Percentiles rank a stretch among this genome's conserved stretches.
Conservation (phyloP, 1,139 yeast genomes). For the Yamadazyma blattariae region DNA sequence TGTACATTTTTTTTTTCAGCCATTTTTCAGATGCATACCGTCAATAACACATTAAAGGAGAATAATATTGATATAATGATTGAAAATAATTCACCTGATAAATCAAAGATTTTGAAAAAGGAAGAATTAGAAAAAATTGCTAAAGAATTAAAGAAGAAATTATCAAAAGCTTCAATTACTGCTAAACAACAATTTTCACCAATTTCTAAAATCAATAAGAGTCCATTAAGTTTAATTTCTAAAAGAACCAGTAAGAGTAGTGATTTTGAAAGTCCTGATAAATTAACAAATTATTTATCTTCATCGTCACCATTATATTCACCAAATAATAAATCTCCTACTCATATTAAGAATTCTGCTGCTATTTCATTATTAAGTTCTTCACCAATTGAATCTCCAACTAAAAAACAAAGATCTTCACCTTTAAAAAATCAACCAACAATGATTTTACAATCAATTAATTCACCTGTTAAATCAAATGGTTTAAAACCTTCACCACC, state of each 20-base stretch:
- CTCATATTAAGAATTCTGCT: constrained; percentile 39
- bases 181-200: constrained; percentile 44
- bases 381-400: constrained; percentile 32
- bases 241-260: neutral
- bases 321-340: constrained; percentile 42
- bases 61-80: too few relatives aligned
- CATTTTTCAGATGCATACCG: too few relatives aligned
- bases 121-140: constrained; percentile 49
- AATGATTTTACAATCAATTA: constrained; percentile 39
- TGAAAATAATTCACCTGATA: too few relatives aligned
- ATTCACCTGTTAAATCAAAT: constrained; percentile 23
- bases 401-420: constrained; percentile 23
- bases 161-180: constrained; percentile 44
- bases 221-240: constrained; percentile 23
- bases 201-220: constrained; percentile 13
- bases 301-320: constrained; percentile 38
- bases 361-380: constrained; percentile 34
- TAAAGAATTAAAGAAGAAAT: constrained; percentile 41
- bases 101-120: constrained; percentile 28
- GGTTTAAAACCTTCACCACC: constrained; percentile 39
- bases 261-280: constrained; percentile 12
- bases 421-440: constrained; percentile 30
- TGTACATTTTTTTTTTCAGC: too few relatives aligned
- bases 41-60: too few relatives aligned
- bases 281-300: constrained; percentile 17